Conservation (phyloP, 345 rosid species). For the Cardamine chenopodiifolia region DNA sequence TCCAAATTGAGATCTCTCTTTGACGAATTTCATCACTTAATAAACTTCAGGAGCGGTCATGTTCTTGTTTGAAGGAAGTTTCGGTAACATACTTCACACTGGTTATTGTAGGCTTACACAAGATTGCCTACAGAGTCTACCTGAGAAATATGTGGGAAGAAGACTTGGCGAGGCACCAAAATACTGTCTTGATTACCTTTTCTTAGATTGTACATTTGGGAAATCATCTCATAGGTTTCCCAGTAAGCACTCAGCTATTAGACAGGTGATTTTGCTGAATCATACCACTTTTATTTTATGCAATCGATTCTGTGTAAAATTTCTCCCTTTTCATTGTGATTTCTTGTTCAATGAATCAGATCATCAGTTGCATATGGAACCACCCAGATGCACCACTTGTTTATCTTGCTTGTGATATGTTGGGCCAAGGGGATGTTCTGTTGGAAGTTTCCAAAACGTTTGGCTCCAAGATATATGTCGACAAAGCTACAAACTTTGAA, state of each 20-base stretch:
- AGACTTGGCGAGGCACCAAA: slow-evolving; percentile 53
- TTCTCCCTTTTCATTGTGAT: neutral
- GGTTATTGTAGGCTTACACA: slow-evolving; percentile 90
- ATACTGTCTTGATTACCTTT: slow-evolving; percentile 67
- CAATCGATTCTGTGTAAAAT: neutral
- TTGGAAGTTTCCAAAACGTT: slow-evolving; percentile 58
- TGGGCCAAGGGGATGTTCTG: slow-evolving; percentile 87
- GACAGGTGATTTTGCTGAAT: slow-evolving; percentile 55
- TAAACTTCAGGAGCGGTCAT: slow-evolving; percentile 78
- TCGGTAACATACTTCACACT: slow-evolving; percentile 84
- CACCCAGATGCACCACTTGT: slow-evolving; percentile 67
- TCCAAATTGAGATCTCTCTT: neutral
- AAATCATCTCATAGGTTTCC: slow-evolving; percentile 62
- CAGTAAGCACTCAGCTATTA: slow-evolving; percentile 66
- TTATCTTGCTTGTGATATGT: slow-evolving; percentile 73
- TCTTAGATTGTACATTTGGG: slow-evolving; percentile 89
- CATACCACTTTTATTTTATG: neutral
- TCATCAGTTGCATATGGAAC: slow-evolving; percentile 82
- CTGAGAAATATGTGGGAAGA: slow-evolving; percentile 56
- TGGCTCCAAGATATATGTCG: slow-evolving; percentile 80
- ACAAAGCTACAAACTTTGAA: slow-evolving; percentile 55
- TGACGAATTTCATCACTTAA: slow-evolving; percentile 38
- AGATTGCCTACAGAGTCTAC: slow-evolving; percentile 62
- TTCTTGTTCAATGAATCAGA: slow-evolving; percentile 49
- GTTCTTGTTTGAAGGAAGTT: slow-evolving; percentile 88